Conservation (phyloP, 176 grass and related monocot genomes). For the Otatea glauca region DNA sequence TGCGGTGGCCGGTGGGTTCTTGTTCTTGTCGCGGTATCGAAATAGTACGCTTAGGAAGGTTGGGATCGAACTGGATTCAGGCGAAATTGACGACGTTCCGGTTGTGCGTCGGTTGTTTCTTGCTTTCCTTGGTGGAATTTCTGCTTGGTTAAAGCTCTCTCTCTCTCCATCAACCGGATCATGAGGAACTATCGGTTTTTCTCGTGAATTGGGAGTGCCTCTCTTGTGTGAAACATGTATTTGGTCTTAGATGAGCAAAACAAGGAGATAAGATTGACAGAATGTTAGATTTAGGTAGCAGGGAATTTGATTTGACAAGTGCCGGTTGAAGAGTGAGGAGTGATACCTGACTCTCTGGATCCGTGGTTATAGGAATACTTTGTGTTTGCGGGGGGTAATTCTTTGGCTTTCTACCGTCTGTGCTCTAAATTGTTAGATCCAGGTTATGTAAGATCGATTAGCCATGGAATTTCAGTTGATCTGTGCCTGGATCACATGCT, state of each 20-base stretch:
- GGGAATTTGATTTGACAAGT: not conserved
- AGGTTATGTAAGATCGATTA: not conserved
- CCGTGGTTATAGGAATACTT: not conserved
- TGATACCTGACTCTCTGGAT: not conserved
- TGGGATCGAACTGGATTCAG: slow-evolving; percentile 34
- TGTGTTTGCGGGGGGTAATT: not conserved
- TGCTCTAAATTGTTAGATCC: slow-evolving; percentile 37
- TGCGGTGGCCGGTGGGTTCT: not conserved
- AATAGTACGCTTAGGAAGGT: not conserved
- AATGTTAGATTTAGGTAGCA: not conserved
- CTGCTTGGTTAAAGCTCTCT: not conserved
- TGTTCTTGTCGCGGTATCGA: not conserved
- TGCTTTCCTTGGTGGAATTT: not conserved
- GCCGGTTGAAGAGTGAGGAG: not conserved
- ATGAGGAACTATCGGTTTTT: not conserved
- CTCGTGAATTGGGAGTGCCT: not conserved
- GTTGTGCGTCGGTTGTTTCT: not conserved
- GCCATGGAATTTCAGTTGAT: slow-evolving; percentile 31
- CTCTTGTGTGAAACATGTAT: not conserved
- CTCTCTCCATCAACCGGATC: not conserved
- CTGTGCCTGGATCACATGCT: not conserved
- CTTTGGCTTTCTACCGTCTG: not conserved
- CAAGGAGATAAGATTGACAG: not conserved
- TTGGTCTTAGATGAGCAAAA: not conserved
- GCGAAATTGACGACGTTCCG: not conserved